Evolutionary conservation across 441 rosid genomes (phyloP), one percentile per base, ranked within the genome.

Genomic region (Aleurites moluccanus): DNA sequence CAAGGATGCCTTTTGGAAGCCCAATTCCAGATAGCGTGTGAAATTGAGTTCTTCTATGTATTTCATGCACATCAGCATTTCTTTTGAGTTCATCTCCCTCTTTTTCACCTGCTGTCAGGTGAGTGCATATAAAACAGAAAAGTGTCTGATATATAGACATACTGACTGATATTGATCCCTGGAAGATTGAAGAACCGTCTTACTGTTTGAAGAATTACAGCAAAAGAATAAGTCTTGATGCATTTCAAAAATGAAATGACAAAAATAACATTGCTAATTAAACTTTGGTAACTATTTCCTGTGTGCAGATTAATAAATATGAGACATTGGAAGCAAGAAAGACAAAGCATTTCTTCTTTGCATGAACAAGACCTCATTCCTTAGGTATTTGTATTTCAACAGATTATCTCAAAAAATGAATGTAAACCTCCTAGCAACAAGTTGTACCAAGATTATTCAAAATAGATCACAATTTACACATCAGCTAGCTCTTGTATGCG

Each of bases 101-200:
- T 76, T 87, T 89, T 79, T 91, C 95, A 38, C 98, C 98, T 45
- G 98, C 82, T 40, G 97, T 90, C 70, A 93, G 85, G 81, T 93
- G 98, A 11, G 92, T 64, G 72, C 91, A 87, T 66, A 88, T 77
- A 79, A 93, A 93, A 80, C 97, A 93, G 73, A 89, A 90, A 69
- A 80, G 79, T 18, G 98, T 93, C 81, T 93, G 95, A 80, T 91
- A 80, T 80, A 93, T 84, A 10, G 98, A 91, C 93, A 93, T 86
- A 68, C 97, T 93, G 81, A 91, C 95, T 16, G 98, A 89, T 75
- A 93, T 75, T 47, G 98, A 91, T 83, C 98, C 98, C 98, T 93
- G 88, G 21, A 83, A 82, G 64, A 81, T 73, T 65, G 75, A 82
- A 80, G 44, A 70, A 67, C 44, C 59, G 62, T 77, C 79, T 79